phyloP scores from a whole-genome alignment of 352 stramenopile genomes.

The Phytophthora fragariaefolia region DNA sequence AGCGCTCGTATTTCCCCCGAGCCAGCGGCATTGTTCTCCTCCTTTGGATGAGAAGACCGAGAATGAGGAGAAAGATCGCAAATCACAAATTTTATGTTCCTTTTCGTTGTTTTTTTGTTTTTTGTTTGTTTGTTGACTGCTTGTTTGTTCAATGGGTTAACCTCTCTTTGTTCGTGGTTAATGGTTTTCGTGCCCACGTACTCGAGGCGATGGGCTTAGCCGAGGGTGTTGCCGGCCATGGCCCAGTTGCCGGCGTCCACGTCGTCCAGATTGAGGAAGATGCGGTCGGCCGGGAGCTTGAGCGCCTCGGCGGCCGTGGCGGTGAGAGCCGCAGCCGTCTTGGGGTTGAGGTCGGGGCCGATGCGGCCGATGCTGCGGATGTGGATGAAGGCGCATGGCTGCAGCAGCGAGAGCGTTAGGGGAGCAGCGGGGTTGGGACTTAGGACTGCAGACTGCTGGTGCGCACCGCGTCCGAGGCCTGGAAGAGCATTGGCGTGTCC shows the following conservation, averaged over 20 bases:
- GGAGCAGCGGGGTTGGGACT: background rate
- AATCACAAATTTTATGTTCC: no score
- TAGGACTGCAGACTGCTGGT: background rate
- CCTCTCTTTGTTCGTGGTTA: no score
- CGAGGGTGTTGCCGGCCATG: conserved; percentile 4
- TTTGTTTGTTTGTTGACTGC: no score
- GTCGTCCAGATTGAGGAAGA: conserved; percentile 54
- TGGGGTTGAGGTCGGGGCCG: conserved; percentile 39
- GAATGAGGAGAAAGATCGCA: no score
- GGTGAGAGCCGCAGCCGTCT: conserved; percentile 37
- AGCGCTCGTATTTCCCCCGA: background rate
- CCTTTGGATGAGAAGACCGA: background rate
- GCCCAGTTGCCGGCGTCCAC: conserved; percentile 44
- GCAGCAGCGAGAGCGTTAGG: background rate
- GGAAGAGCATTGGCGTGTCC: conserved; percentile 43
- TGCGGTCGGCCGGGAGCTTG: conserved; percentile 33
- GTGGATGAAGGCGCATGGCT: conserved; percentile 51
- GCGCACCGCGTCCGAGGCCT: conserved; percentile 35
- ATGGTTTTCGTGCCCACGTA: no score
- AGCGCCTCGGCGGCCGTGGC: conserved; percentile 25
- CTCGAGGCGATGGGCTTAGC: no score
- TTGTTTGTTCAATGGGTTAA: no score
- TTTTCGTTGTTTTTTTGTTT: no score
- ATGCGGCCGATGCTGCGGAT: conserved; percentile 49
- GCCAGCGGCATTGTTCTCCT: background rate